Evolutionary conservation across 2,329 filamentous ascomycete genomes (phyloP).

Genomic region (Claviceps maximensis): DNA sequence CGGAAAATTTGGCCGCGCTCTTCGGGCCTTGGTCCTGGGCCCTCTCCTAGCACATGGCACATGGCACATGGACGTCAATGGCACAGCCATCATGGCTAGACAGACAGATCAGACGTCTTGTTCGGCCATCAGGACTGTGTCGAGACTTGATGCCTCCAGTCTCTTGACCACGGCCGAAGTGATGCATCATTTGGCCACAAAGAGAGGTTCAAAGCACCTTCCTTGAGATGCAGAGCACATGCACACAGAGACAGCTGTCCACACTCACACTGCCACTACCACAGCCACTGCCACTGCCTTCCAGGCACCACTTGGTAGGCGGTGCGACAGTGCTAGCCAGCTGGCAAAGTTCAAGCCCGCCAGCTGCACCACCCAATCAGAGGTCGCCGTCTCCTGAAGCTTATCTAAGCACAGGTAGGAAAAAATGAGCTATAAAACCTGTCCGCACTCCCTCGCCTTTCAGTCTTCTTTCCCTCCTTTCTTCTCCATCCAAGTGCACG

Average conservation of each 20-base stretch:
- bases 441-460: conserved; percentile 13
- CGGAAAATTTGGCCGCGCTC: not conserved
- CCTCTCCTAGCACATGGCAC: not conserved
- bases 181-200: not conserved
- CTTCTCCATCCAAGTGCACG: conserved; percentile 48
- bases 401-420: conserved; percentile 5
- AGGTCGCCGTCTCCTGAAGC: not conserved
- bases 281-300: not conserved
- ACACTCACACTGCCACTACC: not conserved
- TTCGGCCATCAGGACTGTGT: not conserved
- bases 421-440: conserved; percentile 20
- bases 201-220: not conserved
- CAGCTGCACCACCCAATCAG: not conserved
- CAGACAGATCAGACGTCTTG: not conserved
- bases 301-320: too few species aligned
- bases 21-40: not conserved
- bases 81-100: not conserved
- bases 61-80: not conserved
- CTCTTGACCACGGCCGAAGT: not conserved
- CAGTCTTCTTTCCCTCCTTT: conserved; percentile 26
- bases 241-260: not conserved
- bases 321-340: not conserved
- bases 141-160: not conserved
- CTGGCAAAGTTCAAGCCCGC: not conserved
- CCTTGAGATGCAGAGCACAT: not conserved